Conservation (phyloP, 768 basidiomycete genomes). For the Russula virescens region DNA sequence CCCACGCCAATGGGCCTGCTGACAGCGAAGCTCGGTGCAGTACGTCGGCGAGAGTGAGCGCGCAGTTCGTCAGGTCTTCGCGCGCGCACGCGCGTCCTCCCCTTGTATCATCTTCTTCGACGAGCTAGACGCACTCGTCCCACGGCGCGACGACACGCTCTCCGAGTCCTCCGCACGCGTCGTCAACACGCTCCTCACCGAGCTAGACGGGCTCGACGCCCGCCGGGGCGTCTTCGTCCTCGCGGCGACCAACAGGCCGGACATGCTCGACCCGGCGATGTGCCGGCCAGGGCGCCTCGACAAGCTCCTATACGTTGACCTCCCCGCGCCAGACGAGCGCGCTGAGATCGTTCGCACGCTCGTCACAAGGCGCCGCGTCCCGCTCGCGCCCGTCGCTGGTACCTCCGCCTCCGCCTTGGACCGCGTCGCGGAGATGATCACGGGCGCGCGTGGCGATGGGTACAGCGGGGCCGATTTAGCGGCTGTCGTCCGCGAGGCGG, state of each 20-base stretch:
- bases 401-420: conserved; percentile 29
- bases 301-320: conserved; percentile 89
- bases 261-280: conserved; percentile 98
- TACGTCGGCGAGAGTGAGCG: conserved; percentile 97
- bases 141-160: conserved; percentile 76
- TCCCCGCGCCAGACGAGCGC: conserved; percentile 68
- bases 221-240: conserved; percentile 89
- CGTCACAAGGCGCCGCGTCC: conserved; percentile 50
- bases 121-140: conserved; percentile 89
- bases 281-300: conserved; percentile 93
- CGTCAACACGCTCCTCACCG: conserved; percentile 90
- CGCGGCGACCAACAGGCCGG: conserved; percentile 90
- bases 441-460: conserved; percentile 65
- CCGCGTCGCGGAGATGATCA: conserved; percentile 38
- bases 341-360: conserved; percentile 81
- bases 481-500: conserved; percentile 82
- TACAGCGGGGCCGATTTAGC: conserved; percentile 93
- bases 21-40: conserved; percentile 35
- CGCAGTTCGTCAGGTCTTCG: conserved; percentile 92
- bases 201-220: conserved; percentile 86
- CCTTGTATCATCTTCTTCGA: conserved; percentile 97
- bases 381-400: conserved; percentile 39
- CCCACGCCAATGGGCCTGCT: neutral
- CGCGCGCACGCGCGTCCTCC: conserved; percentile 85
- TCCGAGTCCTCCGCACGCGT: conserved; percentile 92